Base-by-base conservation (phyloP, 164 flowering plant species). In the Aristolochia fimbriata region DNA sequence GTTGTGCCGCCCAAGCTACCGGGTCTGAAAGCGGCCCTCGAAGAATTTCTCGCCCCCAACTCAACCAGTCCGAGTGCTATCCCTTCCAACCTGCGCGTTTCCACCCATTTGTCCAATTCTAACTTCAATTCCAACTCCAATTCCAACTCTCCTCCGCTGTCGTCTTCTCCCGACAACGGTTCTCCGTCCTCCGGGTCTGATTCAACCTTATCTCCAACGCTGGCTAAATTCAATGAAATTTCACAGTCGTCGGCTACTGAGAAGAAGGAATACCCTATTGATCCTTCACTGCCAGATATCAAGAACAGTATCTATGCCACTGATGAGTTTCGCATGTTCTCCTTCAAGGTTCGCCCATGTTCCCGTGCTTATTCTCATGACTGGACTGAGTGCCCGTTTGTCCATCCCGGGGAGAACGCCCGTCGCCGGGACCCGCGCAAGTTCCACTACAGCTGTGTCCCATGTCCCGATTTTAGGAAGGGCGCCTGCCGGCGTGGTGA, bases 301-400 rank as follows among this genome's bases (percentile, higher is more conserved):
- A 89, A 85, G 79, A 92, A 89, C 73, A 82, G 91, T 77, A 84
- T 89, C 53, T 92, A 87, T 62, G 72, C 93, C 1, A 83, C 96
- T 1, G 96, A 92, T 65, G 98, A 92, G 64, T 92, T 92, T 61
- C 73, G 98, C 27, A 92, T 92, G 98, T 92, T 74, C 63, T 83
- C 96, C 0, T 92, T 92, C 73, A 92, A 92, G 83, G 78, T 92
- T n/a, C 77, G 96, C 8, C 96, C 91, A 14, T 92, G 98, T 66
- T 92, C 96, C 0, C 80, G 96, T 15, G 98, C 98, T 12, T 89
- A 92, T 69, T 92, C 98, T 0, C 98, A 92, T 62, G 98, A 92
- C 61, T 92, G 98, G 98, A 89, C 97, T 0, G 98, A 92, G 73
- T 92, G 98, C 69, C 98, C 98, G 0, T 92, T 92, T 70, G 96